Conservation (phyloP, 805 yeast species). For the Candida sphagnicola region DNA sequence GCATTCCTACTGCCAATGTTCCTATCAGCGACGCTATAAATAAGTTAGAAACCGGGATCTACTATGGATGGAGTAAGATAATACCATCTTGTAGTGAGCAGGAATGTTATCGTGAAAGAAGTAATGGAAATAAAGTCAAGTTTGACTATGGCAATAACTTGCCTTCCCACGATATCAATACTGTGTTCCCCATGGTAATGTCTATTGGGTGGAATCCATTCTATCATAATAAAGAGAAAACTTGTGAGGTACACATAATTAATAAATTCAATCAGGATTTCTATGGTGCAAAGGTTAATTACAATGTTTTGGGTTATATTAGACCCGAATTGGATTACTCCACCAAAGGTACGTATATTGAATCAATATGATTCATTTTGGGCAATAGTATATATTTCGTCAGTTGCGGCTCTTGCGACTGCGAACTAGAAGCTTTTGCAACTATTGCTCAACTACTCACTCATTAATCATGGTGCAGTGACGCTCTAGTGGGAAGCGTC, state of each 20-base stretch:
- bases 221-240: slow-evolving; percentile 71
- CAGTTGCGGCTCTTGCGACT: not conserved
- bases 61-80: slow-evolving; percentile 71
- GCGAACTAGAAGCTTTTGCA: too few relatives aligned
- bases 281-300: slow-evolving; percentile 75
- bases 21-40: slow-evolving; percentile 47
- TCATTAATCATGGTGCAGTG: too few relatives aligned
- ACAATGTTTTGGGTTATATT: slow-evolving; percentile 78
- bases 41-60: slow-evolving; percentile 69
- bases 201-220: slow-evolving; percentile 96
- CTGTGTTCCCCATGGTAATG: slow-evolving; percentile 82
- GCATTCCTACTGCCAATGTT: slow-evolving; percentile 93
- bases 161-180: slow-evolving; percentile 32
- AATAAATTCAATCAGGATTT: slow-evolving; percentile 66
- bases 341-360: slow-evolving; percentile 36
- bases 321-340: slow-evolving; percentile 89
- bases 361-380: too few relatives aligned
- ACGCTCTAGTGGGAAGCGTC: too few relatives aligned
- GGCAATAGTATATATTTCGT: too few relatives aligned
- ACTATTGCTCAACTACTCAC: too few relatives aligned
- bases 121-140: slow-evolving; percentile 27
- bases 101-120: slow-evolving; percentile 13
- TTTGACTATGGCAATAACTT: slow-evolving; percentile 62
- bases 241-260: slow-evolving; percentile 84
- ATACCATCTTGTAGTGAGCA: slow-evolving; percentile 13